Evolutionary conservation across 1,284 basidiomycete genomes (phyloP), one percentile per base, ranked within the genome.

Genomic region (Cryptococcus jaspeensis): DNA sequence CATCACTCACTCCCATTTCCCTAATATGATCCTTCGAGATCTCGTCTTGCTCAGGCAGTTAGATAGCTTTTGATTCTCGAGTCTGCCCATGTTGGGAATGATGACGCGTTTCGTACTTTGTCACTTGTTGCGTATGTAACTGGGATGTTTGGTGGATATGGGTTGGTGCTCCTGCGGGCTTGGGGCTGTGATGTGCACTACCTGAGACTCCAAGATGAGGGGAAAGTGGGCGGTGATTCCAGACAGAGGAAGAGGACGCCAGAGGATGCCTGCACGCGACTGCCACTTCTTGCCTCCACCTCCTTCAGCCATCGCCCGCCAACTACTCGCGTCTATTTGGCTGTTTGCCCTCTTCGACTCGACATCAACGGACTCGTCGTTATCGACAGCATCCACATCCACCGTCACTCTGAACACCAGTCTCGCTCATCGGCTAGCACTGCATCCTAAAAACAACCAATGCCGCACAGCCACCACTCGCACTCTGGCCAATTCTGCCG

Each of bases 401-500:
- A 9, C 28, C 28, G 5, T 9, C 28, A 32, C n/a, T n/a, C n/a
- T n/a, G n/a, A 40, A 15, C 15, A 40, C 38, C 15, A 40, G 38
- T 40, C 38, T 40, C 15, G 15, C 38, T 40, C 15, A 13, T 40
- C 38, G 15, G 38, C 38, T 40, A 15, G 38, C 15, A 2, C 38
- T 40, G 38, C 38, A 6, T 15, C 3, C 4, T 40, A 3, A 20
- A 20, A 44, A 44, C 20, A 16, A 18, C 4, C 13, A 2, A 94
- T 93, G 92, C 90, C 90, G 62, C 82, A 88, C 74, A 90, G 87
- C 68, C 92, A 93, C 72, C 95, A 97, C 78, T 95, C 92, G 11
- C 94, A 98, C 73, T 97, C 93, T 7, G 95, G 95, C 35, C 87
- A 96, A 72, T 99, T 97, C 79, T 98, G 95, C 81, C 87, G 85